Conservation (phyloP, 2,329 filamentous ascomycete genomes). For the Xylariaceae sp. region DNA sequence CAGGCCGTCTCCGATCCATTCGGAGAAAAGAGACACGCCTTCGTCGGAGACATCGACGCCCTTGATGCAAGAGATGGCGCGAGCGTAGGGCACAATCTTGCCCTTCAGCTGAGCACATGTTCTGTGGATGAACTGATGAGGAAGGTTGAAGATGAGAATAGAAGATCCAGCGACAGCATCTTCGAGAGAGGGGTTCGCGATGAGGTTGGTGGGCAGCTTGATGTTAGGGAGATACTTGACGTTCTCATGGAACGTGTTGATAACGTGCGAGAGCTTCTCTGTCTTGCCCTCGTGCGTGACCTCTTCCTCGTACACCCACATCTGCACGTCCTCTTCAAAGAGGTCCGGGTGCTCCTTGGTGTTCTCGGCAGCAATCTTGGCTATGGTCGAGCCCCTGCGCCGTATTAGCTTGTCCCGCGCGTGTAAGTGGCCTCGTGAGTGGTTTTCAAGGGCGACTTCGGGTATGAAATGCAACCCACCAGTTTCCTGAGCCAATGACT, state of each 20-base stretch:
- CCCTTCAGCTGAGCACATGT: slow-evolving; percentile 81
- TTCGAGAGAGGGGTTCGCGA: slow-evolving; percentile 75
- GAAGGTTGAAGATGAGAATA: slow-evolving; percentile 91
- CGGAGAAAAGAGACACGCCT: slow-evolving; percentile 84
- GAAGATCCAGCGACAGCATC: slow-evolving; percentile 78
- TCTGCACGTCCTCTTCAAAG: slow-evolving; percentile 86
- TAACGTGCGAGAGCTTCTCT: slow-evolving; percentile 83
- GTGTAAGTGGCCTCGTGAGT: neutral
- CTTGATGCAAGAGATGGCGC: slow-evolving; percentile 97
- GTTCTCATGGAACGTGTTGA: slow-evolving; percentile 93
- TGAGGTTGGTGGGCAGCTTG: slow-evolving; percentile 71
- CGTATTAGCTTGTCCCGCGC: slow-evolving; percentile 10
- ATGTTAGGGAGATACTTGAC: slow-evolving; percentile 96
- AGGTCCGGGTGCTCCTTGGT: slow-evolving; percentile 68
- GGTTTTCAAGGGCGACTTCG: too few species aligned
- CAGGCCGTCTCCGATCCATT: slow-evolving; percentile 84
- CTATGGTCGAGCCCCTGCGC: slow-evolving; percentile 85
- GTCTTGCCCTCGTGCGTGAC: slow-evolving; percentile 62
- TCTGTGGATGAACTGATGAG: slow-evolving; percentile 90
- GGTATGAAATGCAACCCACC: slow-evolving; percentile 47
- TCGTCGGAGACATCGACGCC: slow-evolving; percentile 88
- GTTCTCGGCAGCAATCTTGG: slow-evolving; percentile 95
- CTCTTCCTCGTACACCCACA: slow-evolving; percentile 98
- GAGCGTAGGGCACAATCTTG: slow-evolving; percentile 83
- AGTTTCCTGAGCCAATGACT: slow-evolving; percentile 93